Evolutionary conservation across 106 monocot species (phyloP).

Genomic region (Narthecium ossifragum): DNA sequence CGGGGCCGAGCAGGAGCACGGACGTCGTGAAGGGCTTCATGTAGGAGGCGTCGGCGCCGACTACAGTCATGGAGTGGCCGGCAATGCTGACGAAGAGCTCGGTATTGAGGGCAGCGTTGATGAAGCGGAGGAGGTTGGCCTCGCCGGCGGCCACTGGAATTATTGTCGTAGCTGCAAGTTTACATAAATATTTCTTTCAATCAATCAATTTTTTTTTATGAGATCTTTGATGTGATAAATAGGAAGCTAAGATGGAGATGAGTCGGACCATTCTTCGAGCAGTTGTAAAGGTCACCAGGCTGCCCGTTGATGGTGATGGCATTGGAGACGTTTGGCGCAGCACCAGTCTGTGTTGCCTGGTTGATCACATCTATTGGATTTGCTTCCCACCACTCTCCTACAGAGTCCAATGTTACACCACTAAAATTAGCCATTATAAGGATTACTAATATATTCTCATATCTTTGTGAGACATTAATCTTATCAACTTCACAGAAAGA

Average conservation of each 20-base stretch:
- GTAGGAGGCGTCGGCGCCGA: constrained; percentile 49
- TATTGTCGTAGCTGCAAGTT: constrained; percentile 23
- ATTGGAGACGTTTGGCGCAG: constrained; percentile 40
- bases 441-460: no score
- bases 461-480: background rate
- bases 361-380: constrained; percentile 41
- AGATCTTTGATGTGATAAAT: background rate
- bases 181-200: background rate
- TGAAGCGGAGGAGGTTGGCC: constrained; percentile 41
- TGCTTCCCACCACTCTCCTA: constrained; percentile 55
- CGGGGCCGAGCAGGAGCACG: constrained; percentile 39
- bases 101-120: constrained; percentile 42
- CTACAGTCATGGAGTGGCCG: constrained; percentile 52
- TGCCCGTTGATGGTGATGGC: constrained; percentile 59
- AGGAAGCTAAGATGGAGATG: background rate
- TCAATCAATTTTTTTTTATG: no score
- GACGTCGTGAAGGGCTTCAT: constrained; percentile 12
- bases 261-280: constrained; percentile 33
- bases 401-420: no score
- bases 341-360: constrained; percentile 35
- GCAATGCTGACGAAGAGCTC: constrained; percentile 45
- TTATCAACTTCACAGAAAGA: background rate
- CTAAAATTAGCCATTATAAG: no score
- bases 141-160: constrained; percentile 44
- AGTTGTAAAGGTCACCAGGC: constrained; percentile 55